Base-by-base conservation (phyloP, 2,329 filamentous ascomycete species). In the Amesomyces nigricolor region DNA sequence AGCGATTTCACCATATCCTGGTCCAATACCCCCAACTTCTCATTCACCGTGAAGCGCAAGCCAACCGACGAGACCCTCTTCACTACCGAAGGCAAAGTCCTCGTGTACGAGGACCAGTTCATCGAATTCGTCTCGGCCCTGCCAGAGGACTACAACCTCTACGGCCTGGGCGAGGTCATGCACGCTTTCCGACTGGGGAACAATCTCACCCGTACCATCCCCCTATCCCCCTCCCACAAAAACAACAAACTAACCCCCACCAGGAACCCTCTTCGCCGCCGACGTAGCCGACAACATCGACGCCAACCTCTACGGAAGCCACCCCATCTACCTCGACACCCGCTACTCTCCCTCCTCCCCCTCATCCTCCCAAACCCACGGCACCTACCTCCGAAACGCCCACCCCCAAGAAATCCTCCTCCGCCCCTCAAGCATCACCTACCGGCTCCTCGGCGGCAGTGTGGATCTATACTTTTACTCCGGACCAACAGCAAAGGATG, bases 391-490 rank as follows among this genome's bases (percentile, higher is more conserved):
- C 16, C 80, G 89, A 37, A 94, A 91, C 66, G 78, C 85, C 1
- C 89, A 94, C 66, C 85, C 82, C 2, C 86, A 89, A 68, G 89
- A 94, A 61, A 73, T 90, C 7, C 70, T 90, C 2, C 74, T 91
- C 58, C 74, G 76, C 14, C 75, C 83, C 0, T 75, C 78, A 1
- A 82, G 81, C 58, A 75, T 91, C 56, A 89, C 86, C 0, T 91
- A 86, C 86, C 78, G 87, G 61, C 78, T 84, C 0, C 71, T 95
- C 0, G 89, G 89, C 51, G 89, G 90, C 19, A 85, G 78, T 49
- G 81, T 94, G 52, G 89, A 94, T 66, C 74, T 94, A 16, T 91
- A 89, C 68, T 89, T 94, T 71, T 88, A 87, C 64, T 79, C 86
- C 11, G 89, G 89, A 0, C 87, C 88, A 0, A 83, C 78, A 0